Conservation (phyloP, 2,329 filamentous ascomycete species). For the Zasmidium angulare region DNA sequence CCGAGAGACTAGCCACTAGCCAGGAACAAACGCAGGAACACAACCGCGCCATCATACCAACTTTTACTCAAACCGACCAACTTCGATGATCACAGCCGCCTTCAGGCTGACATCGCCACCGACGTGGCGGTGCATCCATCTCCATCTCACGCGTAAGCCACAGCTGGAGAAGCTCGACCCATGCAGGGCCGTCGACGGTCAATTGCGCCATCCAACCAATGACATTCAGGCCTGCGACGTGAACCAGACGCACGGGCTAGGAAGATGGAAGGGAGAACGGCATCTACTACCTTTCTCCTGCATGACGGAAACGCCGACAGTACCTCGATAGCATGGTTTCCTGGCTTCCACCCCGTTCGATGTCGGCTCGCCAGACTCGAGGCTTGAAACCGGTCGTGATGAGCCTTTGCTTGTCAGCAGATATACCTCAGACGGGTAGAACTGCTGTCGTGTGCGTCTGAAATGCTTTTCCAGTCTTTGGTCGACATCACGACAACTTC, state of each 20-base stretch:
- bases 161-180: not conserved
- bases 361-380: not conserved
- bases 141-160: not conserved
- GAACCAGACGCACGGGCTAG: not conserved
- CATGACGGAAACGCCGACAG: constrained; percentile 8
- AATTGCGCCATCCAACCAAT: constrained; percentile 19
- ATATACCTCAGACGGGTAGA: not conserved
- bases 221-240: not conserved
- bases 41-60: constrained; percentile 1
- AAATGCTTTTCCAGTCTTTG: not conserved
- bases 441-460: constrained; percentile 1
- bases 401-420: not conserved
- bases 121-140: not conserved
- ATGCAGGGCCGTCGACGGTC: not conserved
- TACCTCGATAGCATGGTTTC: not conserved
- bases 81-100: not conserved
- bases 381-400: not conserved
- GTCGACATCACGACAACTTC: not conserved
- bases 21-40: constrained; percentile 6
- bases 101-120: not conserved
- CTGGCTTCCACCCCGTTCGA: not conserved
- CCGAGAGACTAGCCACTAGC: constrained; percentile 1
- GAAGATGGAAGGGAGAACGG: constrained; percentile 1
- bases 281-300: not conserved
- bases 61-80: not conserved